A percentile compares a stretch with the other conserved stretches of the same genome.
These are phyloP conservation scores for Agaricus bisporus DNA, from an alignment of 768 basidiomycete species.

Conservation along the genomic window DNA sequence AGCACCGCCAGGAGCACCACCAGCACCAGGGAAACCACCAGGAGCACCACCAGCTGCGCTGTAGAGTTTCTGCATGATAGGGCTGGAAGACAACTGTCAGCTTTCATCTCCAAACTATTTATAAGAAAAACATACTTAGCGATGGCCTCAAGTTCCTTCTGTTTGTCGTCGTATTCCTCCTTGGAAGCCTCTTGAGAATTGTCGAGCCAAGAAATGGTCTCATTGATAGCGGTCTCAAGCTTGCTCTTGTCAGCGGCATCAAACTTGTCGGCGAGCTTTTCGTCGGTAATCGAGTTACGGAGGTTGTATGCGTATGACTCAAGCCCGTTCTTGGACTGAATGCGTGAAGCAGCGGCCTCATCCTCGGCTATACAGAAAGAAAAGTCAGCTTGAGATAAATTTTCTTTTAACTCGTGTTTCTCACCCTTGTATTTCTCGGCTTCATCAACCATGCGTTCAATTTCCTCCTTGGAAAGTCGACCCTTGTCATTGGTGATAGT, in stretches of 20 bases:
- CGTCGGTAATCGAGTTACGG: conserved; percentile 81
- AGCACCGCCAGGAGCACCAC: conserved; percentile 53
- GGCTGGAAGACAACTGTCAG: conserved; percentile 23
- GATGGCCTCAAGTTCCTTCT: conserved; percentile 86
- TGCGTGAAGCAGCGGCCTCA: conserved; percentile 79
- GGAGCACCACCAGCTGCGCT: conserved; percentile 63
- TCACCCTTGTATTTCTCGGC: conserved; percentile 88
- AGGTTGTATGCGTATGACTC: conserved; percentile 97
- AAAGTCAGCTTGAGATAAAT: conserved; percentile 8
- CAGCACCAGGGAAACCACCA: conserved; percentile 59
- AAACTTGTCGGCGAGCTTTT: conserved; percentile 84
- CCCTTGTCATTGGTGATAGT: conserved; percentile 97
- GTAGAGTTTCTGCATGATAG: conserved; percentile 71
- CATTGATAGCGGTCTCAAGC: conserved; percentile 75
- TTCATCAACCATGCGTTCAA: conserved; percentile 94
- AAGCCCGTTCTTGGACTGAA: conserved; percentile 83
- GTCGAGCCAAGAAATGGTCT: conserved; percentile 84
- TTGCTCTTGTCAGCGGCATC: conserved; percentile 81
- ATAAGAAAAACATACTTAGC: conserved; percentile 43
- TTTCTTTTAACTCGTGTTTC: conserved; percentile 14
- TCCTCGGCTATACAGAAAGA: conserved; percentile 58
- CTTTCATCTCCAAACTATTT: not conserved
- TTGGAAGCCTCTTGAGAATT: conserved; percentile 83
- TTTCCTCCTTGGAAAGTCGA: conserved; percentile 94
- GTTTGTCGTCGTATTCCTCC: conserved; percentile 89